Evolutionary conservation across 148 eudicot genomes (phyloP).

Genomic region (Chenopodium formosanum): DNA sequence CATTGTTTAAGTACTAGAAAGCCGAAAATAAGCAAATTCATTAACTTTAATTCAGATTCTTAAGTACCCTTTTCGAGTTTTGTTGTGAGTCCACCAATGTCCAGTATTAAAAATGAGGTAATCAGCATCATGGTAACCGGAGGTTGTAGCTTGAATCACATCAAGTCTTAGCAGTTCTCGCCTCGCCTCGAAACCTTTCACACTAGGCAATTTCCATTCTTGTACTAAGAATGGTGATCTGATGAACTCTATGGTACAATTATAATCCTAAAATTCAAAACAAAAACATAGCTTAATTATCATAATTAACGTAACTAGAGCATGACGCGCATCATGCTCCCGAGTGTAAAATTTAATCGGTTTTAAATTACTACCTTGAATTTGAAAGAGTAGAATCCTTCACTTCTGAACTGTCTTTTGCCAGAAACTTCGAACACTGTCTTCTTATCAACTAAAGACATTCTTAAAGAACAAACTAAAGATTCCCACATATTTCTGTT

Average conservation of each 20-base stretch:
- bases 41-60: not conserved
- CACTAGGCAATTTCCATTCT: conserved; percentile 28
- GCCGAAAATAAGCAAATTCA: not conserved
- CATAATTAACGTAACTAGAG: not conserved
- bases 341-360: not conserved
- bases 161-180: conserved; percentile 60
- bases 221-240: conserved; percentile 65
- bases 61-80: conserved; percentile 49
- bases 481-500: conserved; percentile 82
- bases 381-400: conserved; percentile 50
- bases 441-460: conserved; percentile 27
- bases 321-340: not conserved
- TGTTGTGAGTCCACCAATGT: conserved; percentile 76
- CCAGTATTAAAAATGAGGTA: conserved; percentile 66
- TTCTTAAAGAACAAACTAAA: conserved; percentile 57
- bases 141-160: conserved; percentile 39
- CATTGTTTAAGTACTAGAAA: not conserved
- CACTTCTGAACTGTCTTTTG: conserved; percentile 33
- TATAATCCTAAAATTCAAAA: conserved; percentile 43
- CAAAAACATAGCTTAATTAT: not conserved
- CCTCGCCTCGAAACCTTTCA: conserved; percentile 14
- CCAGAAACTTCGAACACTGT: conserved; percentile 33
- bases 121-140: conserved; percentile 54
- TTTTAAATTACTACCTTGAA: conserved; percentile 37
- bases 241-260: conserved; percentile 55